Conservation (phyloP, 306 rosid genomes). For the Hippophae rhamnoides region DNA sequence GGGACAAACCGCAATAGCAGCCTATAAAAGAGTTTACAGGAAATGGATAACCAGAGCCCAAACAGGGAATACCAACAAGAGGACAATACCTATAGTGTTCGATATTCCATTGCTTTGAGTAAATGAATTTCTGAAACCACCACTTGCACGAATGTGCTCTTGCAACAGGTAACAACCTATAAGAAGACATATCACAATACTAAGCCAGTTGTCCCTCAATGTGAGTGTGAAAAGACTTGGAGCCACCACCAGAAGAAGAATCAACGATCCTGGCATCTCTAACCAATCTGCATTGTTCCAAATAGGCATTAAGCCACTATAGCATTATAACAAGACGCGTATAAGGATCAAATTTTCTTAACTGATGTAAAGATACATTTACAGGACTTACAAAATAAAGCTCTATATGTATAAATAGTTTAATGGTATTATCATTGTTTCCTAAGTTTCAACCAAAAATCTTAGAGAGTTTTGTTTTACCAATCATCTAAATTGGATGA, state of each 20-base stretch:
- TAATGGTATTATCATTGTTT: too few species aligned
- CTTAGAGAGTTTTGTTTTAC: too few species aligned
- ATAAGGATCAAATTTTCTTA: too few species aligned
- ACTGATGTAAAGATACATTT: too few species aligned
- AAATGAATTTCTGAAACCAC: slow-evolving; percentile 82
- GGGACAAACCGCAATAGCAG: background rate
- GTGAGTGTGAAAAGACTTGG: slow-evolving; percentile 50
- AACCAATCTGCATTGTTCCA: slow-evolving; percentile 48
- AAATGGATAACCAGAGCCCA: slow-evolving; percentile 52
- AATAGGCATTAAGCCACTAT: background rate
- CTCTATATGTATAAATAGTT: too few species aligned
- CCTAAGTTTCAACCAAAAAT: too few species aligned
- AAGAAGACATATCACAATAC: slow-evolving; percentile 44
- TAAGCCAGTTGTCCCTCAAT: slow-evolving; percentile 50
- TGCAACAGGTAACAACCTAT: slow-evolving; percentile 78
- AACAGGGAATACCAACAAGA: slow-evolving; percentile 59
- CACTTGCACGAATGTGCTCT: slow-evolving; percentile 82
- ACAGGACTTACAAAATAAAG: too few species aligned
- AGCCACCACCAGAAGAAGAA: slow-evolving; percentile 70
- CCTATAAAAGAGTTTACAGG: slow-evolving; percentile 9
- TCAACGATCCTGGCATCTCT: slow-evolving; percentile 79
- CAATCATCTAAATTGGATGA: too few species aligned
- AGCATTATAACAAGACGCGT: background rate
- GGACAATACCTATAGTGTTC: slow-evolving; percentile 66
- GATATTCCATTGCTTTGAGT: slow-evolving; percentile 76